Evolutionary conservation across 2,329 filamentous ascomycete genomes (phyloP).

Genomic region (Colletotrichum orchidophilum): DNA sequence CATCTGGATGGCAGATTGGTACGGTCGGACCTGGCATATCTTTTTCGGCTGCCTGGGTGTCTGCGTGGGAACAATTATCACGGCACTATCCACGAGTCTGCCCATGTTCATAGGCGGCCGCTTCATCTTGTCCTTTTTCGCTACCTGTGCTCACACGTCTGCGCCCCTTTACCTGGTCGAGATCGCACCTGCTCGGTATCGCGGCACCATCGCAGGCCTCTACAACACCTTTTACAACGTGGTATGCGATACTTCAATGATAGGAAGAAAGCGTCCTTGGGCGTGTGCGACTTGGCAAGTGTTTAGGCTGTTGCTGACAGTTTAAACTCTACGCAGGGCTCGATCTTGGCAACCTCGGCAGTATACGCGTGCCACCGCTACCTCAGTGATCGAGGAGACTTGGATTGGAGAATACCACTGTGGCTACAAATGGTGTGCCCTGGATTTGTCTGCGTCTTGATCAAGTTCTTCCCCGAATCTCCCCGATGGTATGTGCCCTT

Average conservation of each 20-base stretch:
- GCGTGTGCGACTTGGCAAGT: not conserved
- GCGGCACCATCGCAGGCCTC: constrained; percentile 67
- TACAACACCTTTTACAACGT: constrained; percentile 55
- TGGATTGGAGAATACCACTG: constrained; percentile 46
- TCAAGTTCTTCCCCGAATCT: constrained; percentile 48
- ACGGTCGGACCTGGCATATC: constrained; percentile 53
- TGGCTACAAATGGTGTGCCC: constrained; percentile 47
- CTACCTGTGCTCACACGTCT: constrained; percentile 63
- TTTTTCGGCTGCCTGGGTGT: constrained; percentile 58
- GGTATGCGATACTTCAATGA: constrained; percentile 37
- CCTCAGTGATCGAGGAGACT: constrained; percentile 38
- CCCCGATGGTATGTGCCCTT: constrained; percentile 39
- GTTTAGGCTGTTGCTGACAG: not conserved
- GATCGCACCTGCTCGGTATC: constrained; percentile 66
- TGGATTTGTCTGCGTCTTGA: constrained; percentile 40
- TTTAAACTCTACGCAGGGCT: constrained; percentile 23
- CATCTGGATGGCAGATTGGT: constrained; percentile 54
- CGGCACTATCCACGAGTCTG: constrained; percentile 54
- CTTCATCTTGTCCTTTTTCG: constrained; percentile 62
- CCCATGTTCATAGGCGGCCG: constrained; percentile 57
- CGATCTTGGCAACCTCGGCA: constrained; percentile 43
- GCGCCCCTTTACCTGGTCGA: constrained; percentile 70
- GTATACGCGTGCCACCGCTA: constrained; percentile 44
- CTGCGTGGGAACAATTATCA: constrained; percentile 59
- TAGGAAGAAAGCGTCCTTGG: too few species aligned